phyloP scores from a whole-genome alignment of 768 basidiomycete genomes.

The Boletus sensibilis region DNA sequence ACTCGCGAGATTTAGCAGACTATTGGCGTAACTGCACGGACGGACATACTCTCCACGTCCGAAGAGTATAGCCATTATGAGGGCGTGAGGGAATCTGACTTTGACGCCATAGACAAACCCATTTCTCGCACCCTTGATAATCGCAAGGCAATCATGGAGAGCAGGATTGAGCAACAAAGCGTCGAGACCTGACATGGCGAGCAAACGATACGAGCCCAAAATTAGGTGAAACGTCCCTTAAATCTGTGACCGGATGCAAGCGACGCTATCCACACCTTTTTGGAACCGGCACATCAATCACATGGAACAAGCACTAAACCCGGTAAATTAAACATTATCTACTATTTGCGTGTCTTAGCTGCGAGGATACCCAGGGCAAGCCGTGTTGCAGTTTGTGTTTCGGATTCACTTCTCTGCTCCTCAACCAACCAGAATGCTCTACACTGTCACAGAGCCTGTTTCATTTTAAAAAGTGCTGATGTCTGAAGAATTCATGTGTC shows the following conservation, averaged over 20 bases:
- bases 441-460: not conserved
- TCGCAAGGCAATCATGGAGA: conserved; percentile 87
- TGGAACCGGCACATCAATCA: conserved; percentile 23
- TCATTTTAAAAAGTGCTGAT: not conserved
- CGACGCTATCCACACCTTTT: not conserved
- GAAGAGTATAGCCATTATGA: conserved; percentile 95
- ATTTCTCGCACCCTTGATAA: conserved; percentile 92
- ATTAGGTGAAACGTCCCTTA: not conserved
- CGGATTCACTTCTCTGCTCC: not conserved
- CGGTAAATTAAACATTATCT: not conserved
- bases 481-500: too few species aligned
- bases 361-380: not conserved
- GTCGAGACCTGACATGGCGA: conserved; percentile 27
- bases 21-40: not conserved
- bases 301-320: conserved; percentile 14
- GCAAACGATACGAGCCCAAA: not conserved
- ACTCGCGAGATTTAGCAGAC: conserved; percentile 9
- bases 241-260: not conserved
- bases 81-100: conserved; percentile 92
- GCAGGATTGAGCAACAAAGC: conserved; percentile 53
- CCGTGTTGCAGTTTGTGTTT: not conserved
- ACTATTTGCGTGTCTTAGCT: not conserved
- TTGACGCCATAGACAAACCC: conserved; percentile 90
- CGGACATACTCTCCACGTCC: conserved; percentile 81
- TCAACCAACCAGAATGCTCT: not conserved